Evolutionary conservation across 2,329 filamentous ascomycete genomes (phyloP).

Genomic region (Aspergillus nomiae): DNA sequence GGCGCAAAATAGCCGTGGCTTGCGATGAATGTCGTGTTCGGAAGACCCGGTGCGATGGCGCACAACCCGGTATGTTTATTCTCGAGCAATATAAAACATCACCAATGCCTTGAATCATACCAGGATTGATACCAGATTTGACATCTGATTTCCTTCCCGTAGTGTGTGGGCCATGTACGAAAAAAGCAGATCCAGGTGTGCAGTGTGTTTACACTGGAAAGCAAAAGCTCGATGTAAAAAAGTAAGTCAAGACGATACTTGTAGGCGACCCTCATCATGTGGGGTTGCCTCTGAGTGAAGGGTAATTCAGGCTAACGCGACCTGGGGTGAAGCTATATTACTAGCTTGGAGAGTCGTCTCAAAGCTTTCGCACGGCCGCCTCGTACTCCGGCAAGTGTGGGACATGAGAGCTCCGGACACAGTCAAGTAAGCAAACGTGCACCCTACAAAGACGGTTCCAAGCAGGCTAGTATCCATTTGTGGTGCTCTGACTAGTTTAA

Average conservation of each 20-base stretch:
- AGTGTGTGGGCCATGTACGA: conserved; percentile 36
- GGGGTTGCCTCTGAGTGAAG: not conserved
- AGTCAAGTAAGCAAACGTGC: conserved; percentile 9
- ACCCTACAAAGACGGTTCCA: not conserved
- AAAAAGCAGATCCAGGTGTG: conserved; percentile 17
- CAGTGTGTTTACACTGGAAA: conserved; percentile 33
- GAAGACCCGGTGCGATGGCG: conserved; percentile 24
- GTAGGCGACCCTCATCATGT: not conserved
- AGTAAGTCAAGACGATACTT: conserved; percentile 13
- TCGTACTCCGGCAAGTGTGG: not conserved
- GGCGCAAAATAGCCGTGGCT: conserved; percentile 21
- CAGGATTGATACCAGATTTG: not conserved
- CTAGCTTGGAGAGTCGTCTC: conserved; percentile 28
- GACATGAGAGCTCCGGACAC: conserved; percentile 6
- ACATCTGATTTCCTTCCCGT: conserved; percentile 1
- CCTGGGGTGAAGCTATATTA: conserved; percentile 27
- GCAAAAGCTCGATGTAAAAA: conserved; percentile 25
- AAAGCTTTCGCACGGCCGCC: conserved; percentile 26
- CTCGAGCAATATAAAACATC: not conserved
- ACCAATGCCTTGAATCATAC: not conserved
- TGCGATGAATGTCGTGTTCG: conserved; percentile 23
- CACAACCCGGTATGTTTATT: conserved; percentile 17
- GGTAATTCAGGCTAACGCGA: not conserved
- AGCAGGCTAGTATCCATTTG: not conserved
- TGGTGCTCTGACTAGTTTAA: not conserved